Evolutionary conservation across 768 basidiomycete genomes (phyloP), one percentile per base, ranked within the genome.

Genomic region (Russula compacta): DNA sequence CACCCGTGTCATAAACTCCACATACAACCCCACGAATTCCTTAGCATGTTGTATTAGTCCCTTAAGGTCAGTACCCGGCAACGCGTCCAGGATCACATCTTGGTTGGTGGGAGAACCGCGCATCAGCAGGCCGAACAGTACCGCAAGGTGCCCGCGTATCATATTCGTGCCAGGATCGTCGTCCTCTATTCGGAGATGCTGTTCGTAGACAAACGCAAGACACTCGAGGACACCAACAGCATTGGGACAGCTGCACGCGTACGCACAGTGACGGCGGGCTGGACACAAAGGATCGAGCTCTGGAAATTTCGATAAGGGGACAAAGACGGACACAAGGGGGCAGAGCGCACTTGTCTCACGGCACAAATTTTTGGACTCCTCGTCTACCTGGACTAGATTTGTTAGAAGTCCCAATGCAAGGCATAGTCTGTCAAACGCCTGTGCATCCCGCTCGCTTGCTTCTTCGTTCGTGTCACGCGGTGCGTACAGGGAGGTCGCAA

Each of bases 351-450:
- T 73, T 42, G 75, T 79, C 12, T 76, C 74, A 44, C 79, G 76
- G 9, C 83, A 69, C 2, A 74, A 66, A 40, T 76, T 70, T 47
- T 81, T 81, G 10, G 79, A 77, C n/a, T 71, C 74, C 0, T 78
- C 76, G n/a, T 78, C 73, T 6, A 74, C 74, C 67, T 90, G 86
- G 0, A 89, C 82, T 46, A 92, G 74, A 70, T 91, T 92, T 55
- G 88, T 89, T 43, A 92, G 73, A 10, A 92, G 73, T 1, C 85
- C 90, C 6, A 92, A 78, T 6, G 84, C 80, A 32, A 92, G 83
- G 70, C 89, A 92, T 5, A 90, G 74, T 38, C 79, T 77, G 68
- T 92, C 91, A n/a, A 88, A 75, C 4, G 78, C 73, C 42, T 79
- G 76, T 5, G 77, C 73, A 0, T 72, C 67, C 15, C 66, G 61